These are phyloP conservation scores for Penicillium sp. DNA, from an alignment of 2,329 filamentous ascomycete species.

Conservation along the genomic window DNA sequence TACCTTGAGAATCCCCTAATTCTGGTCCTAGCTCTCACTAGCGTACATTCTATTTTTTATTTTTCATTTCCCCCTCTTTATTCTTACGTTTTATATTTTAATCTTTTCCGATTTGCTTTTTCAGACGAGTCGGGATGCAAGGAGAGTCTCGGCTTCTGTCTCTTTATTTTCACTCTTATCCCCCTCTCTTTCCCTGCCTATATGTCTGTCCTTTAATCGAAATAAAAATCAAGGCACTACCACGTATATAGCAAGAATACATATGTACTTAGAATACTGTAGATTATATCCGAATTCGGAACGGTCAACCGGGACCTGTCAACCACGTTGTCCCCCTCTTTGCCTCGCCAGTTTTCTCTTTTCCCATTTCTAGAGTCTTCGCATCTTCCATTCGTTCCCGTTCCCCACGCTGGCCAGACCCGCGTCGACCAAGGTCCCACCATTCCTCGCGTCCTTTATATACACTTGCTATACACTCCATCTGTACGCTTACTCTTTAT, in stretches of 20 bases:
- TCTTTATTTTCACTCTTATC: neutral
- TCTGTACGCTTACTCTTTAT: neutral
- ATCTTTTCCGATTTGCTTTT: neutral
- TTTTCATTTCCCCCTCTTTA: neutral
- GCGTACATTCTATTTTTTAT: neutral
- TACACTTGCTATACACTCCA: too few relatives aligned
- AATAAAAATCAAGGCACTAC: neutral
- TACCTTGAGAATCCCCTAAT: neutral
- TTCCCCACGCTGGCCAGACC: slow-evolving; percentile 10
- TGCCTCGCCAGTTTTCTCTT: neutral
- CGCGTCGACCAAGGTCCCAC: slow-evolving; percentile 6
- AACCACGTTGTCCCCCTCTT: slow-evolving; percentile 16
- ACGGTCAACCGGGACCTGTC: slow-evolving; percentile 12
- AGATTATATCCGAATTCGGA: slow-evolving; percentile 2
- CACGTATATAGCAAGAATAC: neutral
- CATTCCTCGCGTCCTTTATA: neutral
- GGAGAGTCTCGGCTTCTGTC: neutral
- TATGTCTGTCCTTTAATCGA: too few relatives aligned
- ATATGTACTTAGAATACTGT: neutral
- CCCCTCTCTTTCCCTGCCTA: neutral
- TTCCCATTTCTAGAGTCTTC: neutral
- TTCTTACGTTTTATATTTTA: neutral
- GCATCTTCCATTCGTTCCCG: neutral
- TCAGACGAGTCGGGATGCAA: slow-evolving; percentile 7
- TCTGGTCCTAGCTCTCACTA: neutral